These are phyloP conservation scores for Pseudogymnoascus sp. DNA, from an alignment of 2,329 filamentous ascomycete genomes.

Conservation along the genomic window DNA sequence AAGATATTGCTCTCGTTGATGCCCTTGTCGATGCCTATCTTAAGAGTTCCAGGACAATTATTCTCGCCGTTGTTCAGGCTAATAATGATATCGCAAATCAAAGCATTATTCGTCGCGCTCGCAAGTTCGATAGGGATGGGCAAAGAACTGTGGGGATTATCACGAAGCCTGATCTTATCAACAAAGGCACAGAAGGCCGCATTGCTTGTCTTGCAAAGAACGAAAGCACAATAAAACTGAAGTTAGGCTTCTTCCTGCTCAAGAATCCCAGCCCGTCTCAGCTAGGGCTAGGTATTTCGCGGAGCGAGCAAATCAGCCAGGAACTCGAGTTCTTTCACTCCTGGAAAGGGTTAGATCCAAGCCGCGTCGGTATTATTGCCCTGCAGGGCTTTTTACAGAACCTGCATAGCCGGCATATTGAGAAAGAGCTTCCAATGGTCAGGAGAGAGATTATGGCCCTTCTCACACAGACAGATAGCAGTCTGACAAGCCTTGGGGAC, in stretches of 20 bases:
- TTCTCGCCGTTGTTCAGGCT: too few species aligned
- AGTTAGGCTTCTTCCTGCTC: slow-evolving; percentile 31
- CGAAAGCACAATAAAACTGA: slow-evolving; percentile 29
- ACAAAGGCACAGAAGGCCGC: too few species aligned
- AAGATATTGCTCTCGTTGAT: too few species aligned
- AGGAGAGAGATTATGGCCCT: slow-evolving; percentile 20
- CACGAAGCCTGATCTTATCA: too few species aligned
- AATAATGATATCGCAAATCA: too few species aligned
- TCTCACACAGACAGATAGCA: slow-evolving; percentile 1
- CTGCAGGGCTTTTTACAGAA: slow-evolving; percentile 19
- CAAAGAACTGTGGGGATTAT: too few species aligned
- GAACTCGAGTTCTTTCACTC: slow-evolving; percentile 38
- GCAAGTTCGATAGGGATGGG: too few species aligned
- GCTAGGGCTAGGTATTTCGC: slow-evolving; percentile 29
- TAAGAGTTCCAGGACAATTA: too few species aligned
- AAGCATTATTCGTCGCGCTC: too few species aligned
- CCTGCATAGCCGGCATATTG: slow-evolving; percentile 26
- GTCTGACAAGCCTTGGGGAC: too few species aligned
- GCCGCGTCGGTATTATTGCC: slow-evolving; percentile 19
- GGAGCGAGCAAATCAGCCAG: slow-evolving; percentile 28
- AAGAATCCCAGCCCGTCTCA: slow-evolving; percentile 32
- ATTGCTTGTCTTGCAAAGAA: slow-evolving; percentile 24
- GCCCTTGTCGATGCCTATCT: too few species aligned
- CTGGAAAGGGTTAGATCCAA: slow-evolving; percentile 26
- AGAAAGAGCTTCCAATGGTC: slow-evolving; percentile 25